Base-by-base conservation (phyloP, 164 flowering plant species). In the Aristolochia fimbriata region DNA sequence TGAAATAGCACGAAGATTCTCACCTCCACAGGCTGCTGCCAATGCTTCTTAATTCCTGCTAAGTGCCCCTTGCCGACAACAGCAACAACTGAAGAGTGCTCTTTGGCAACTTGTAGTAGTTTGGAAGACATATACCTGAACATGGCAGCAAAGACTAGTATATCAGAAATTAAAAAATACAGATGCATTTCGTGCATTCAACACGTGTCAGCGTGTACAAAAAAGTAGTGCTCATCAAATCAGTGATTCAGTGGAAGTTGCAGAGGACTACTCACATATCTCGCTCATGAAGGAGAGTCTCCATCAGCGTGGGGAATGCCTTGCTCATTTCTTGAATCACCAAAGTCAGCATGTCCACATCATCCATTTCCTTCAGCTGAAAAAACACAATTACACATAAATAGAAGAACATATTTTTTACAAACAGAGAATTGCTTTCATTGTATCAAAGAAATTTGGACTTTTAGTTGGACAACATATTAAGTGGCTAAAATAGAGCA, bases 281-380 rank as follows among this genome's bases (percentile, higher is more conserved):
- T 67, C 96, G 77, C 62, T 94, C 99, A 74, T 80, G 75, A n/a
- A 91, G 78, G 64, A 93, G 97, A 23, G 97, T 91, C 68, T 88
- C 95, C 88, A 83, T 80, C 58, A 93, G 71, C 65, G 95, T 80
- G 25, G 99, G 97, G 68, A 81, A 93, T 61, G 69, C 70, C 78
- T 86, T 88, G 87, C 96, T 93, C 93, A 90, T 86, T 71, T 91
- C 96, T 80, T 93, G 93, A 79, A 93, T 81, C 61, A 85, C 80
- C 55, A 86, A 85, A 64, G 97, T 93, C 53, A 93, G 57, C 93
- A 83, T 85, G 75, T 93, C 97, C 53, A 68, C 78, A 67, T 93
- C 95, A 68, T 85, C 83, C 96, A 93, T 82, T 57, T 83, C 93
- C 77, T 86, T 85, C 75, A 90, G 77, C 96, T 92, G 79, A 62